Conservation (phyloP, 495 filamentous ascomycete genomes). For the Xeromyces bisporus region DNA sequence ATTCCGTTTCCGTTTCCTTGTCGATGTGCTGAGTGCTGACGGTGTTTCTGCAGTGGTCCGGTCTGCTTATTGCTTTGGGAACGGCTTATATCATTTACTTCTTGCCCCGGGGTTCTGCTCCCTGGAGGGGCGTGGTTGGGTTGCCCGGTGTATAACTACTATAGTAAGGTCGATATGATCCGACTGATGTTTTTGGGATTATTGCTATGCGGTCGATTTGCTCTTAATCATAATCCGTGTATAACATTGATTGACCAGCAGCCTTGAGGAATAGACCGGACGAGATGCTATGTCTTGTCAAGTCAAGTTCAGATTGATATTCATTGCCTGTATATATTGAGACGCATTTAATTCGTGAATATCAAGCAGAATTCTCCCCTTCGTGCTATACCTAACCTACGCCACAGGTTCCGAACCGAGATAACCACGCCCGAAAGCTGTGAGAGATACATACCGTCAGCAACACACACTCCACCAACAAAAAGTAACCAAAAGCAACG, state of each 20-base stretch:
- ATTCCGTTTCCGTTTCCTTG: conserved; percentile 9
- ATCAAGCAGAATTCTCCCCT: too few relatives aligned
- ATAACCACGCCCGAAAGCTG: conserved; percentile 23
- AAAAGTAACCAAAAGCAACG: background rate
- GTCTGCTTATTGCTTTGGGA: conserved; percentile 48
- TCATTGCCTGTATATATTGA: too few relatives aligned
- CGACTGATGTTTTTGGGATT: too few relatives aligned
- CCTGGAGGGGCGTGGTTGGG: conserved; percentile 49
- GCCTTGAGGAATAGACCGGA: too few relatives aligned
- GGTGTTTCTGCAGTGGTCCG: conserved; percentile 47
- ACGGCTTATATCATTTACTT: conserved; percentile 62
- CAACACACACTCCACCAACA: background rate
- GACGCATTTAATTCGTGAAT: too few relatives aligned
- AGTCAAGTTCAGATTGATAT: too few relatives aligned
- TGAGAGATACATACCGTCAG: background rate
- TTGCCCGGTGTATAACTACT: conserved; percentile 58
- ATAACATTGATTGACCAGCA: too few relatives aligned
- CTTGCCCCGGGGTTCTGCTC: conserved; percentile 48
- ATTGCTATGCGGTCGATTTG: too few relatives aligned
- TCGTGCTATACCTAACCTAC: too few relatives aligned
- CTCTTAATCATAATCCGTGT: conserved; percentile 1
- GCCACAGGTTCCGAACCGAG: conserved; percentile 19
- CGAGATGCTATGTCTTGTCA: too few relatives aligned
- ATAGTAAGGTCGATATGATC: too few relatives aligned
- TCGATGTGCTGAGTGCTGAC: conserved; percentile 8